Base-by-base conservation (phyloP, 2,329 filamentous ascomycete species). In the Erysiphe pulchra region DNA sequence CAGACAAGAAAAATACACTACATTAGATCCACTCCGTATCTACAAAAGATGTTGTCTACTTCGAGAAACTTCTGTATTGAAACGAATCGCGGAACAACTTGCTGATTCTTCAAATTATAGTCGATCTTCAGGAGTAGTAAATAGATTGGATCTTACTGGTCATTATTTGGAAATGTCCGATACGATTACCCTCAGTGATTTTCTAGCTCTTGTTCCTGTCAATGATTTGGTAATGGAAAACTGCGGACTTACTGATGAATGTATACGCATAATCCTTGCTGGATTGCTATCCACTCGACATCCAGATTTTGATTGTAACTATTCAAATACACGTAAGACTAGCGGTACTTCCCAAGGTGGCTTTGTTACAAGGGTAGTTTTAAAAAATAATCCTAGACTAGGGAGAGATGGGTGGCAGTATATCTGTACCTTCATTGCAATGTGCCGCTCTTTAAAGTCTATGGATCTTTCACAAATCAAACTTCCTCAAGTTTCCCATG, bases 41-140 rank as follows among this genome's bases (percentile, higher is more conserved):
- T 98, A 98, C 60, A 73, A 87, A 52, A 71, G 90, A 56, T 95
- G 90, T 59, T 95, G 90, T 58, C 87, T 95, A 57, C 65, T 98
- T 30, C 74, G 90, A 47, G 90, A 95, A 62, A 92, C 85, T 0
- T 83, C 85, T 0, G 86, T 94, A 45, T 65, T 95, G 17, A 92
- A 92, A 60, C 83, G 82, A 55, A 80, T 98, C 42, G 87, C 83
- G 0, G 83, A 92, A 55, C 85, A 94, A 59, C 77, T 98, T 4
- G 74, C 73, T 34, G 73, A 77, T 34, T 69, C 77, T 1, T 69
- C 71, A n/a, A 73, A 69, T 30, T 68, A 76, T 10, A 61, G 70
- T 1, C 67, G 66, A 46, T 66, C 75, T 39, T 73, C 76, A 0
- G 85, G 86, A n/a, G 70, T 83, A 13, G 80, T 95, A 1, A 73